Conservation (phyloP, 306 rosid genomes). For the Hylodesmum podocarpum region DNA sequence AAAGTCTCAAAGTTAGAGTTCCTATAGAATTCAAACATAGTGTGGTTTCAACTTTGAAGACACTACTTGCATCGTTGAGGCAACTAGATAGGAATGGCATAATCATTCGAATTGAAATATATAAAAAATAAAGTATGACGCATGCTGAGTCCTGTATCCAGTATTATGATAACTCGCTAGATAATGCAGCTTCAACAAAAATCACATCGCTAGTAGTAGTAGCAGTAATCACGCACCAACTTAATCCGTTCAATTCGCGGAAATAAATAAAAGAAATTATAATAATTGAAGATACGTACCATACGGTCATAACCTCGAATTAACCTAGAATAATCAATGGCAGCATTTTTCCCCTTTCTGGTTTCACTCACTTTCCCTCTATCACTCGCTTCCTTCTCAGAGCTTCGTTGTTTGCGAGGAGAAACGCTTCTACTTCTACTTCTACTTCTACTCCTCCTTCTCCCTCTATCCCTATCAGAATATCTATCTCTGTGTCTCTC, state of each 20-base stretch:
- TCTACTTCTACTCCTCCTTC: constrained; percentile 27
- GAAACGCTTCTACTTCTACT: constrained; percentile 47
- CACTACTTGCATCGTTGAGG: not conserved
- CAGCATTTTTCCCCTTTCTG: constrained; percentile 47
- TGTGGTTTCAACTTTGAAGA: not conserved
- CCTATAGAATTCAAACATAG: no score
- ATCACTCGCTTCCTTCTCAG: constrained; percentile 27
- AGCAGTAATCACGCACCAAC: constrained; percentile 12
- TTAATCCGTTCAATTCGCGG: not conserved
- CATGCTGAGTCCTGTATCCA: not conserved
- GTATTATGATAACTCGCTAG: not conserved
- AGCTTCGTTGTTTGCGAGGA: constrained; percentile 38
- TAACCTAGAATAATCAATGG: constrained; percentile 51
- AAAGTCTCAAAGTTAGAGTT: constrained; percentile 22
- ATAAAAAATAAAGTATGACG: not conserved
- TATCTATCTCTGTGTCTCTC: constrained; percentile 44
- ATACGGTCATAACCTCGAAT: constrained; percentile 70
- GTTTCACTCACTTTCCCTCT: constrained; percentile 32
- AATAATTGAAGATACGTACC: constrained; percentile 48
- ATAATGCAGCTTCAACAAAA: not conserved
- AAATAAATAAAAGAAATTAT: not conserved
- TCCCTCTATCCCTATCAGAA: constrained; percentile 27
- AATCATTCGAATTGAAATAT: not conserved
- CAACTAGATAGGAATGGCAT: not conserved
- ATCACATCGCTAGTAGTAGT: no score